These are phyloP conservation scores for Dissophora ornata DNA, from an alignment of 192 early-diverging fungal genomes.

Conservation along the genomic window DNA sequence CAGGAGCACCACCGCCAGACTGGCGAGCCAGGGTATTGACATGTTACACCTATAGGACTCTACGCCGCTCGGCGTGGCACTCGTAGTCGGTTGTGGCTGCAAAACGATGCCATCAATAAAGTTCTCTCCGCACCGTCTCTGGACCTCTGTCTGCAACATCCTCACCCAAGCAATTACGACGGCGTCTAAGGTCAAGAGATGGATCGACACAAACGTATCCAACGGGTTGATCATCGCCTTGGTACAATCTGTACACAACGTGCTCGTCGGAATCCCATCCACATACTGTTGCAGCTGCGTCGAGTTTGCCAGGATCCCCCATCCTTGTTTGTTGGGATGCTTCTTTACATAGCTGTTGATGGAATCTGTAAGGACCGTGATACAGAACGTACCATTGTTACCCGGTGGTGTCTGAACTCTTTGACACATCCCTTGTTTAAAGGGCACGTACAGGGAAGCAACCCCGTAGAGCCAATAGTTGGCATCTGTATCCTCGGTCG, in stretches of 20 bases:
- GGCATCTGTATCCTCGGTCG: slow-evolving; percentile 2
- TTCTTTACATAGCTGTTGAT: slow-evolving; percentile 10
- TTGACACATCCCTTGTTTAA: slow-evolving; percentile 45
- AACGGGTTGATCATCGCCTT: slow-evolving; percentile 39
- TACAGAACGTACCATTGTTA: slow-evolving; percentile 37
- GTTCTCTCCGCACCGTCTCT: slow-evolving; percentile 13
- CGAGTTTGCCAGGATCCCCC: slow-evolving; percentile 7
- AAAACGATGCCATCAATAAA: slow-evolving; percentile 16
- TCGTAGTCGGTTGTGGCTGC: not conserved
- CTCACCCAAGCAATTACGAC: slow-evolving; percentile 11
- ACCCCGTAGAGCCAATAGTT: slow-evolving; percentile 12
- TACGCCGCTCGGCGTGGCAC: too few species aligned
- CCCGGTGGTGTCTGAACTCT: slow-evolving; percentile 14
- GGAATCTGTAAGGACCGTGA: slow-evolving; percentile 16
- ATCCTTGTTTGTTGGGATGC: slow-evolving; percentile 5
- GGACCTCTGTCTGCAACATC: not conserved
- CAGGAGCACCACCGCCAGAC: too few species aligned
- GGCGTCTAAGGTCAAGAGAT: slow-evolving; percentile 8
- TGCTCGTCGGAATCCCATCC: not conserved
- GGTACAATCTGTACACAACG: slow-evolving; percentile 33
- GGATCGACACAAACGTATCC: slow-evolving; percentile 8
- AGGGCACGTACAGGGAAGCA: slow-evolving; percentile 28
- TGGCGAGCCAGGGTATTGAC: too few species aligned
- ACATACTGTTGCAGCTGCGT: slow-evolving; percentile 18
- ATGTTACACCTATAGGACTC: too few species aligned